These are phyloP conservation scores for Usnea hakonensis DNA, from an alignment of 495 filamentous ascomycete genomes.

Conservation along the genomic window DNA sequence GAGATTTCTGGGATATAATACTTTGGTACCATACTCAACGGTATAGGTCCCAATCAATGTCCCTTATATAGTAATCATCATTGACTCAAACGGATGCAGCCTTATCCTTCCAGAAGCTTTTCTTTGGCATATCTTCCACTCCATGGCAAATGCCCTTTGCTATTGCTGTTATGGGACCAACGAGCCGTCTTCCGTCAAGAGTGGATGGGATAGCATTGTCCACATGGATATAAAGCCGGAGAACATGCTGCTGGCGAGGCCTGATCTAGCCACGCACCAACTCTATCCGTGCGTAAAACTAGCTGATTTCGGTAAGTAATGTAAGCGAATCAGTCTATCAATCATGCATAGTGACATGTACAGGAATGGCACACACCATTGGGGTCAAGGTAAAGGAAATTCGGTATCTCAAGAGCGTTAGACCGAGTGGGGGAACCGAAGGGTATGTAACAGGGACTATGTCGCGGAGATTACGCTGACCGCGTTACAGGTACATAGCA, in stretches of 20 bases:
- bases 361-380: slow-evolving; percentile 10
- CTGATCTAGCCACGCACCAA: slow-evolving; percentile 4
- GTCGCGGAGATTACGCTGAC: neutral
- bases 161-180: slow-evolving; percentile 17
- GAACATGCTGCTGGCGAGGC: slow-evolving; percentile 39
- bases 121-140: slow-evolving; percentile 23
- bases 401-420: slow-evolving; percentile 10
- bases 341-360: neutral
- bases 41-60: neutral
- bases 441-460: slow-evolving; percentile 1
- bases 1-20: slow-evolving; percentile 7
- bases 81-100: neutral
- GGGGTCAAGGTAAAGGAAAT: slow-evolving; percentile 7
- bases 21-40: slow-evolving; percentile 1
- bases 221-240: slow-evolving; percentile 50
- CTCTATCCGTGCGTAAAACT: slow-evolving; percentile 22
- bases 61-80: neutral
- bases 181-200: neutral
- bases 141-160: slow-evolving; percentile 19
- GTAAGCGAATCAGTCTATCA: too few relatives aligned
- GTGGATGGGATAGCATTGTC: slow-evolving; percentile 31
- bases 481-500: slow-evolving; percentile 8
- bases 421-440: neutral
- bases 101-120: slow-evolving; percentile 24
- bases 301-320: slow-evolving; percentile 18